phyloP scores from a whole-genome alignment of 176 grass and related monocot species.

The Sorghum bicolor region Sorghum_bicolor_NCBIv3 NC_012870.2:67353001-67353500 shows the following conservation, averaged over 20 bases:
- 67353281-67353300: neutral
- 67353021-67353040: neutral
- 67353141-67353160: neutral
- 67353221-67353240: neutral
- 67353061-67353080: too few relatives aligned
- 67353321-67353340: neutral
- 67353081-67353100: too few relatives aligned
- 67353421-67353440: neutral
- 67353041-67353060: neutral
- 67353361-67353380: neutral
- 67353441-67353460: neutral
- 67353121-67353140: neutral
- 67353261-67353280: too few relatives aligned
- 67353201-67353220: too few relatives aligned
- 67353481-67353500: neutral
- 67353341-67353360: neutral
- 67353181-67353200: too few relatives aligned
- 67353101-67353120: too few relatives aligned
- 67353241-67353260: neutral
- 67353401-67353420: neutral
- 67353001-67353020: too few relatives aligned
- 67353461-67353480: neutral
- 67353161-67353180: too few relatives aligned
- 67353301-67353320: neutral
- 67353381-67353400: neutral